Evolutionary conservation across 352 stramenopile species (phyloP), one percentile per base, ranked within the genome.

Genomic region (Pythium dissotocum): DNA sequence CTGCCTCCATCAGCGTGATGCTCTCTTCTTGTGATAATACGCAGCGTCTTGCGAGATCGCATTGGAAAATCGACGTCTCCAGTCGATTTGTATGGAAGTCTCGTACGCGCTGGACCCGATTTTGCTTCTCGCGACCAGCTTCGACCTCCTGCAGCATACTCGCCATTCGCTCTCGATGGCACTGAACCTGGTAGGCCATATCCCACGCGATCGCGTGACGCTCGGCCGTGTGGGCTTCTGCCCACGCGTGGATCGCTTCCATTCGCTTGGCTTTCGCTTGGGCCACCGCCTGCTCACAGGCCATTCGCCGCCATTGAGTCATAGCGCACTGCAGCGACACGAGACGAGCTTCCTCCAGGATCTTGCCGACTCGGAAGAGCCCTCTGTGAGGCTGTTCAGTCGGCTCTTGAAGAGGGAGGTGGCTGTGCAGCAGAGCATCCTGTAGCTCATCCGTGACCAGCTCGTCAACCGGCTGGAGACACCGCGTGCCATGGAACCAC

Each of bases 401-500:
- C 10, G 51, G 63, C 12, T 54, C 61, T 63, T 30, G 67, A 51
- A 10, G 3, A 26, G 69, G 69, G 7, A 68, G 59, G 62, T 58
- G 49, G 4, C 8, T 28, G 21, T 48, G 7, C 35, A 61, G 9
- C 24, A 46, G 35, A 14, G 30, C 35, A 8, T 35, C 51, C 21
- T 57, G 48, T 2, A 61, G 26, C 18, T 32, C 35, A 1, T 70
- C 30, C 0, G 18, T 9, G 13, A 65, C 26, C 16, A 2, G 28
- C 0, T 48, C 38, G 1, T 24, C 16, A 16, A 70, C 49, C 9
- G 30, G 21, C 58, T 80, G 78, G 7, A 76, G 51, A 68, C 78
- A 86, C 4, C 57, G 65, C 13, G 73, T 75, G 44, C 80, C 75
- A 42, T 83, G 66, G 63, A 86, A 84, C 82, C 82, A 88, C 35